Evolutionary conservation across 2,329 filamentous ascomycete species (phyloP), one percentile per base, ranked within the genome.

Genomic region (Thielaviopsis ethacetica): DNA sequence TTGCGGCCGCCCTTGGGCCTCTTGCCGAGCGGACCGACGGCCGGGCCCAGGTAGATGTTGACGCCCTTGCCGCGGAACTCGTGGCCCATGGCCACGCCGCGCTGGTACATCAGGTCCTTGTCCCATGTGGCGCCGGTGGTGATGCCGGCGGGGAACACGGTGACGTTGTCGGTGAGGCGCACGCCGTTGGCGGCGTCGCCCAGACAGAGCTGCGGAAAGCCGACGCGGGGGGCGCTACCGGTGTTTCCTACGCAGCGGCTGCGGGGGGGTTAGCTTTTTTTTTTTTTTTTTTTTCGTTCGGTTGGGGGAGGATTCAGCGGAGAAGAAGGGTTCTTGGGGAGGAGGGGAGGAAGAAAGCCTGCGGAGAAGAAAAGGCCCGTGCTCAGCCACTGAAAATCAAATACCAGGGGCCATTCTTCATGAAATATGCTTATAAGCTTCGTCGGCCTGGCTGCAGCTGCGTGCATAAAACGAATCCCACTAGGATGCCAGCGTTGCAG

Each of bases 81-180:
- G 63, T 83, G 73, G 22, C 86, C 86, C 5, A 90, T 71, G 1
- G 82, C 85, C 15, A 81, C 78, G 1, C 80, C 86, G 27, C 86
- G 79, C 56, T 78, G 75, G 63, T 85, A 83, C 70, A 89, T 84
- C 55, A 89, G 72, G 17, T 78, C 73, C 71, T 88, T 90, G 70
- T 86, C 84, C 67, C 82, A 90, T 0, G 86, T 89, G 1, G 85
- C 85, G 19, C 84, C 86, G 1, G 79, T 79, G 0, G 84, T 89
- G 64, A 91, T 86, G n/a, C 86, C 87, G 9, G 86, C 78, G 0
- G 88, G 87, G 64, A 91, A 93, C 0, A 82, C 85, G 0, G 86
- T 90, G 57, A 84, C 81, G 62, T 87, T 82, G 63, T 90, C 85
- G 0, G 85, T 81, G n/a, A 80, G 80, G 27, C 85, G 80, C 15